phyloP scores from a whole-genome alignment of 805 yeast species.

The Alloascoidea hylecoeti region DNA sequence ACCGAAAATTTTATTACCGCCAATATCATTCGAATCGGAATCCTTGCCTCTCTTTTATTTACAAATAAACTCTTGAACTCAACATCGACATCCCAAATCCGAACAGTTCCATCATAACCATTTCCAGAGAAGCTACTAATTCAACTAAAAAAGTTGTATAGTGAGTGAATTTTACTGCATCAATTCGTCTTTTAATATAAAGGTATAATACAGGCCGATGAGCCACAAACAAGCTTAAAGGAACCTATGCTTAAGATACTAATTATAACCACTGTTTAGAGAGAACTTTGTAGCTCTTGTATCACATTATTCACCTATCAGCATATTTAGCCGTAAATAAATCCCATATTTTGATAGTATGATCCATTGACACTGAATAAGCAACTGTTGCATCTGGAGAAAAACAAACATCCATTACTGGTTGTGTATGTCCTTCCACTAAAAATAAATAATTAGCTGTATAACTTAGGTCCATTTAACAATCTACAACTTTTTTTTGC shows the following conservation, averaged over 20 bases:
- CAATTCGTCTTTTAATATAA: neutral
- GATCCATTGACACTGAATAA: conserved; percentile 93
- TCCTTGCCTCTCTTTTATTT: conserved; percentile 52
- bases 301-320: no score
- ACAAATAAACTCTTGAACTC: conserved; percentile 72
- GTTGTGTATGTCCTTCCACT: conserved; percentile 76
- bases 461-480: no score
- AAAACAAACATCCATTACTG: conserved; percentile 77
- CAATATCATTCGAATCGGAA: no score
- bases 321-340: conserved; percentile 73
- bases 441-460: no score
- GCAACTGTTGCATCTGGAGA: conserved; percentile 73
- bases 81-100: conserved; percentile 92
- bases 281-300: no score
- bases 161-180: conserved; percentile 61
- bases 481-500: no score
- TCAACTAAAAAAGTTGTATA: conserved; percentile 86
- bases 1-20: conserved; percentile 64
- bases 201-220: no score
- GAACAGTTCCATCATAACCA: conserved; percentile 87
- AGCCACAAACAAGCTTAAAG: conserved; percentile 86
- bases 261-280: no score
- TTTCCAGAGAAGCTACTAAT: conserved; percentile 69
- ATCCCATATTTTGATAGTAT: conserved; percentile 94
- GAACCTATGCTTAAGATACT: no score